These are phyloP conservation scores for Malus hybrid DNA, from an alignment of 331 rosid species.

Conservation along the genomic window DNA sequence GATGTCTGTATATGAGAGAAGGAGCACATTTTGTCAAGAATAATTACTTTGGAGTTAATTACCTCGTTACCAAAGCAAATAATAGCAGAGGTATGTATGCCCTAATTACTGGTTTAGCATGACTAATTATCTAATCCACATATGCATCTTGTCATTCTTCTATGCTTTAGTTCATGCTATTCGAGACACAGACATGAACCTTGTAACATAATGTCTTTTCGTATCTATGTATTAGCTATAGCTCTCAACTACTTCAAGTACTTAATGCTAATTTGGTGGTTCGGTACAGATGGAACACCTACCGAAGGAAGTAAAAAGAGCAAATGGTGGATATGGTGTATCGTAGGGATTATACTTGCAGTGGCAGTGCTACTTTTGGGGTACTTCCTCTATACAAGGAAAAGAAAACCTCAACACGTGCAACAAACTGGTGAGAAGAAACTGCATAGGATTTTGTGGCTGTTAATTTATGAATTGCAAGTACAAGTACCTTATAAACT, in stretches of 20 bases:
- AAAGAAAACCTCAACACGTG: background rate
- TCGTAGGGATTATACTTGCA: background rate
- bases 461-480: background rate
- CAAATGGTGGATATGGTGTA: constrained; percentile 14
- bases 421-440: constrained; percentile 14
- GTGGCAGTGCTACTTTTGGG: constrained; percentile 4
- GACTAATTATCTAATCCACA: background rate
- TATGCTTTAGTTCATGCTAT: background rate
- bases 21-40: background rate
- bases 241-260: background rate
- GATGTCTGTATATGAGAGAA: constrained; percentile 3
- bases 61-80: background rate
- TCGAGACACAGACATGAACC: background rate
- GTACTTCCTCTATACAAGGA: constrained; percentile 9
- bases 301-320: background rate
- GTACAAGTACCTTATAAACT: background rate
- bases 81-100: constrained; percentile 1
- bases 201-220: background rate
- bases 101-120: background rate
- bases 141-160: background rate
- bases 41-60: background rate
- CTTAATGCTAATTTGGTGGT: background rate
- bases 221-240: background rate
- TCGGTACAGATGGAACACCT: constrained; percentile 3
- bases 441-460: background rate